Base-by-base conservation (phyloP, 2,329 filamentous ascomycete species). In the Alternaria dauci region DNA sequence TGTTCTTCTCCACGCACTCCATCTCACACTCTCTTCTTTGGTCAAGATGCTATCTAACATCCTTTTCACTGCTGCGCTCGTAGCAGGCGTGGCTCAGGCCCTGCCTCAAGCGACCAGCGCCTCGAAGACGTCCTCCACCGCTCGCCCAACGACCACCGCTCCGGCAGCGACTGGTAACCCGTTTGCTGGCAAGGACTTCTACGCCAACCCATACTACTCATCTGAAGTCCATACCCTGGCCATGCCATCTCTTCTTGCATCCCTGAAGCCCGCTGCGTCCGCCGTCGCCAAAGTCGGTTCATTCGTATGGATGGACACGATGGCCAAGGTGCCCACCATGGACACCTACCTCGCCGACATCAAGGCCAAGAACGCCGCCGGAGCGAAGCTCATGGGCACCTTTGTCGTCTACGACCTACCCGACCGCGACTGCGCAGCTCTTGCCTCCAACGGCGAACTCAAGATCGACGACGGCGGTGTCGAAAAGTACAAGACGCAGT, bases 331-430 rank as follows among this genome's bases (percentile, higher is more conserved):
- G 5, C 80, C 83, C 4, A 76, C 73, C 1, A 81, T 86, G 76
- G 81, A 78, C 3, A 79, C 78, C 0, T 84, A 81, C 66, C 76
- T 85, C 18, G 74, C 73, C 5, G 81, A 85, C 48, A 85, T 85
- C 68, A 73, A 81, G 62, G 69, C 76, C 38, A 71, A 81, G 65
- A 85, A 86, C 58, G 76, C 73, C 26, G 81, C 79, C 26, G 83
- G 83, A n/a, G 81, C 82, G 8, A 82, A 73, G 52, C 80, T 83
- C 58, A 80, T 82, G 18, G 82, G 81, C 18, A 81, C 80, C 2
- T 84, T 89, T 54, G 87, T 89, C 55, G 85, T 89, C 55, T 89
- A 89, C 75, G 84, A 89, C 72, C 78, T 89, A 12, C 87, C 87
- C 44, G 86, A 88, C 67, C 85, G 87, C 72, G 87, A 89, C 72